These are phyloP conservation scores for Candida golubevii DNA, from an alignment of 805 yeast species.

Conservation along the genomic window DNA sequence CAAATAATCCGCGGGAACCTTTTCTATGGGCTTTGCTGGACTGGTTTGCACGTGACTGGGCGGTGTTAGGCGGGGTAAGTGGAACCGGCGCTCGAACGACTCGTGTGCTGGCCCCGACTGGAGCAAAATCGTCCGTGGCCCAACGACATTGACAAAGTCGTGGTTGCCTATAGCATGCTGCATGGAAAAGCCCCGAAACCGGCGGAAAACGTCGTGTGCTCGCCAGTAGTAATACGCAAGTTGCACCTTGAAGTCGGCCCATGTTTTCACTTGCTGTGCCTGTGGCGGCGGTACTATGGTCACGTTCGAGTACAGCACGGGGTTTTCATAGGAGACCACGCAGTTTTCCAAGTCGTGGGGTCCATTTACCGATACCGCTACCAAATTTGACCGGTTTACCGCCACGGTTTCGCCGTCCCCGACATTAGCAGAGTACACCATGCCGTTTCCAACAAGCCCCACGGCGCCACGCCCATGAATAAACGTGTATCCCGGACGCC, in stretches of 20 bases:
- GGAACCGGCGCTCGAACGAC: constrained; percentile 10
- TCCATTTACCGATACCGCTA: constrained; percentile 51
- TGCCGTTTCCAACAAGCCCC: constrained; percentile 53
- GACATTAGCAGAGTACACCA: constrained; percentile 45
- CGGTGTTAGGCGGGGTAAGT: constrained; percentile 11
- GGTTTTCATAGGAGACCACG: constrained; percentile 21
- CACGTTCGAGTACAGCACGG: constrained; percentile 6
- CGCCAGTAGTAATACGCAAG: constrained; percentile 13
- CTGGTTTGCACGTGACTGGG: constrained; percentile 7
- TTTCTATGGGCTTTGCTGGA: constrained; percentile 12
- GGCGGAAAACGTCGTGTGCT: constrained; percentile 2
- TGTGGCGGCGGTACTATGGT: constrained; percentile 11
- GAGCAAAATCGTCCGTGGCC: constrained; percentile 50
- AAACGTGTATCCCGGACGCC: constrained; percentile 41
- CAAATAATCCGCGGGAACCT: constrained; percentile 40
- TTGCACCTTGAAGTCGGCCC: constrained; percentile 9
- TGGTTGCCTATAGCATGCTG: constrained; percentile 24
- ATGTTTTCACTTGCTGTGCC: constrained; percentile 7
- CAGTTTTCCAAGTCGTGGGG: constrained; percentile 42
- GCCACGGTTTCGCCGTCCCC: constrained; percentile 45
- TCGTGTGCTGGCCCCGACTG: constrained; percentile 38
- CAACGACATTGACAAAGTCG: constrained; percentile 46
- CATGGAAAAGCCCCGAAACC: constrained; percentile 3
- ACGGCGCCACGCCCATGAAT: constrained; percentile 56
- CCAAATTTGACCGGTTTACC: constrained; percentile 41